phyloP scores from a whole-genome alignment of 106 monocot genomes.

The Ottelia alismoides region DNA sequence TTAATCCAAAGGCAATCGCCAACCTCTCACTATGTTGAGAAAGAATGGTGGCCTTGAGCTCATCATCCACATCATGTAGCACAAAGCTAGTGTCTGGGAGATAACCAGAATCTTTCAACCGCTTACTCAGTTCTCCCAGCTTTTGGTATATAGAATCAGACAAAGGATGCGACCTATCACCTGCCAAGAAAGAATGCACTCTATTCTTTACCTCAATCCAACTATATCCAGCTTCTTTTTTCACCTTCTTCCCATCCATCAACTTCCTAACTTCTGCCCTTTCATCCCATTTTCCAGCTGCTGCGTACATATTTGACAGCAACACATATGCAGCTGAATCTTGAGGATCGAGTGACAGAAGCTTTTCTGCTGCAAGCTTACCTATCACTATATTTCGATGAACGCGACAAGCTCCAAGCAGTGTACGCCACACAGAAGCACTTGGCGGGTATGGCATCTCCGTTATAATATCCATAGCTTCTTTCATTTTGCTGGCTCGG shows the following conservation, averaged over 20 bases:
- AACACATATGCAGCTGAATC: conserved; percentile 80
- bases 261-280: conserved; percentile 36
- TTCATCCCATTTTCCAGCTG: conserved; percentile 55
- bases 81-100: conserved; percentile 49
- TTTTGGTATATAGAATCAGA: conserved; percentile 39
- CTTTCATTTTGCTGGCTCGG: conserved; percentile 48
- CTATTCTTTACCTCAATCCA: conserved; percentile 90
- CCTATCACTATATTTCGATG: conserved; percentile 56
- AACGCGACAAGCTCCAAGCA: conserved; percentile 51
- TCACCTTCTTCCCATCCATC: conserved; percentile 76
- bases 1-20: conserved; percentile 80
- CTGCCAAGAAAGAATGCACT: conserved; percentile 66
- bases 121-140: conserved; percentile 29
- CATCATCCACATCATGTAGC: conserved; percentile 58
- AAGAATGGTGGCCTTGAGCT: conserved; percentile 58
- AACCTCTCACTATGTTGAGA: conserved; percentile 70
- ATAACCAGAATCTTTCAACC: conserved; percentile 44
- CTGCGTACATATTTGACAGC: conserved; percentile 70
- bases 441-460: conserved; percentile 41
- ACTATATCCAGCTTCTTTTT: conserved; percentile 82
- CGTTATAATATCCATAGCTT: conserved; percentile 49
- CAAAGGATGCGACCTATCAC: conserved; percentile 42
- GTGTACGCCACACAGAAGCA: conserved; percentile 56
- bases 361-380: conserved; percentile 50
- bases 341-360: conserved; percentile 48